Evolutionary conservation across 345 rosid genomes (phyloP), one percentile per base, ranked within the genome.

Genomic region (Euphorbia pulcherrima): DNA sequence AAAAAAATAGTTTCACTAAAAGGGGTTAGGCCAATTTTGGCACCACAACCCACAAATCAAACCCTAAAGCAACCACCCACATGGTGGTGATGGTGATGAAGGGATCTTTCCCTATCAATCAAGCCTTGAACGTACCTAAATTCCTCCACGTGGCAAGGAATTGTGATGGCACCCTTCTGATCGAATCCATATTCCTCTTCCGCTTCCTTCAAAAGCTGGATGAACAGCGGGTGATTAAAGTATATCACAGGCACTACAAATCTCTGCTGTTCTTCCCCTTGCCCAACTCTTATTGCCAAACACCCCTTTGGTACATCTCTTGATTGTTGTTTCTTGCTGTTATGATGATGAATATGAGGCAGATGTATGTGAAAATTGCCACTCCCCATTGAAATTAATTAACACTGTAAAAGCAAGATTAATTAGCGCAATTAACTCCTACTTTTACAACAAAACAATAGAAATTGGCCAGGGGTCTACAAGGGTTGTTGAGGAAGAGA

Each of bases 1-100:
- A n/a, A n/a, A n/a, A n/a, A n/a, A n/a, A n/a, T 2, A 2, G 37
- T 33, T 33, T 33, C 37, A 33, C 7, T 33, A 33, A 7, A 33
- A 46, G 9, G 82, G 73, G 81, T 76, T 71, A 72, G 77, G 78
- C 77, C 64, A 29, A 48, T 64, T 80, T 58, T 68, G 77, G 87
- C 83, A 69, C 80, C 77, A 33, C 68, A 75, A 76, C 77, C 37
- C 7, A 7, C 12, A 68, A 37, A 20, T 59, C 65, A 68, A 67
- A 80, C 86, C 81, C 90, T 87, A 77, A 87, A 89, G 77, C 95
- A 89, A 1, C 88, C 88, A 33, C 63, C 63, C 35, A 76, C 74
- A 69, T 71, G 84, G 64, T 80, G 77, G 17, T 84, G 83, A 41
- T 80, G 77, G 17, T 85, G 84, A 37, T 87, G 84, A 30, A 80